These are phyloP conservation scores for Begonia masoniana DNA, from an alignment of 306 rosid species.

Conservation along the genomic window DNA sequence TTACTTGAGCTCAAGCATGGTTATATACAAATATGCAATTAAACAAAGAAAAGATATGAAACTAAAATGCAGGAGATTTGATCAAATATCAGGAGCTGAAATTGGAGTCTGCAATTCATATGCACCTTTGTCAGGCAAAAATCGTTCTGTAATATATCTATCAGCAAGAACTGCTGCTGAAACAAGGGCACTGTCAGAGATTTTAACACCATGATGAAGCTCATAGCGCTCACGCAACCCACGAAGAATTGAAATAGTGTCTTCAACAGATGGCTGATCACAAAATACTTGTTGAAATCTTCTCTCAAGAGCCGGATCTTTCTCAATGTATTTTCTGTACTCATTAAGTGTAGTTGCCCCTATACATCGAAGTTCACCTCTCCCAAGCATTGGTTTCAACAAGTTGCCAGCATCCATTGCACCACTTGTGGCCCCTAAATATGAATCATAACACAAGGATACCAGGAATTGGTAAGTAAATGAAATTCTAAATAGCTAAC, in stretches of 20 bases:
- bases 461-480: slow-evolving; percentile 1
- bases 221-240: slow-evolving; percentile 96
- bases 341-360: slow-evolving; percentile 95
- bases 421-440: slow-evolving; percentile 87
- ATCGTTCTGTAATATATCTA: slow-evolving; percentile 83
- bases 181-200: slow-evolving; percentile 94
- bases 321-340: slow-evolving; percentile 85
- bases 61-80: not conserved
- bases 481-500: too few species aligned
- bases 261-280: slow-evolving; percentile 86
- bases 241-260: slow-evolving; percentile 89
- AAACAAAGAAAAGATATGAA: not conserved
- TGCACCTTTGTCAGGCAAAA: slow-evolving; percentile 89
- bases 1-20: too few species aligned
- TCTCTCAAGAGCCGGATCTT: slow-evolving; percentile 96
- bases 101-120: not conserved
- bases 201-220: slow-evolving; percentile 96
- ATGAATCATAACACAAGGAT: slow-evolving; percentile 15
- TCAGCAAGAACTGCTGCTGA: slow-evolving; percentile 90
- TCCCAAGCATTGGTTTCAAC: slow-evolving; percentile 95
- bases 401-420: slow-evolving; percentile 99
- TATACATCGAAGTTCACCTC: slow-evolving; percentile 95
- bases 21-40: not conserved
- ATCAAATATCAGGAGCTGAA: not conserved
- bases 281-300: slow-evolving; percentile 95